Conservation (phyloP, 2,329 filamentous ascomycete genomes). For the Ophiostoma populinum region DNA sequence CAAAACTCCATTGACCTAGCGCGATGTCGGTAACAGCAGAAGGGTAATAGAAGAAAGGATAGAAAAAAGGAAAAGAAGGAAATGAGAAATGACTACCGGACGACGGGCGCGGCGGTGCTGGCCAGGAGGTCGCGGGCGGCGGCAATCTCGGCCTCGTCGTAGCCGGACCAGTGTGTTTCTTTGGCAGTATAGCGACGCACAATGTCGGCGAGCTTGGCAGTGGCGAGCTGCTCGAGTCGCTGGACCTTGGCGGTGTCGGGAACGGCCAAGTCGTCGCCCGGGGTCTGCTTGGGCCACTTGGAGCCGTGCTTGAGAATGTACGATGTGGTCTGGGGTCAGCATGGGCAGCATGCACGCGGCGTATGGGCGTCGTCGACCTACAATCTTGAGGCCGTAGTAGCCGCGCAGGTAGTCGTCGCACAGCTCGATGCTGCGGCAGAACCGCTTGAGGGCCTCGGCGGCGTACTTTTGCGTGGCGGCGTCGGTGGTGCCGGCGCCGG, state of each 20-base stretch:
- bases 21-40: background rate
- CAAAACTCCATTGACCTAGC: background rate
- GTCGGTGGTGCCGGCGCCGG: slow-evolving; percentile 19
- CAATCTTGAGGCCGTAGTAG: slow-evolving; percentile 78
- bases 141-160: slow-evolving; percentile 51
- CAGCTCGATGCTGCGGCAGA: slow-evolving; percentile 79
- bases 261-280: slow-evolving; percentile 25
- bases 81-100: slow-evolving; percentile 21
- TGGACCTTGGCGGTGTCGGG: slow-evolving; percentile 43
- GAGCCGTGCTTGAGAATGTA: slow-evolving; percentile 27
- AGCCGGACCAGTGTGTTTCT: slow-evolving; percentile 55
- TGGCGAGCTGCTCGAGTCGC: slow-evolving; percentile 55
- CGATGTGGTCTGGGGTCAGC: slow-evolving; percentile 26
- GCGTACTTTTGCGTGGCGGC: slow-evolving; percentile 34
- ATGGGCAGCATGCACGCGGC: too few species aligned
- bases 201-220: slow-evolving; percentile 59
- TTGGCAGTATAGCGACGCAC: slow-evolving; percentile 43
- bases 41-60: background rate
- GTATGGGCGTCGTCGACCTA: too few species aligned
- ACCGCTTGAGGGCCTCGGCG: slow-evolving; percentile 62
- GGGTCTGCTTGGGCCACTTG: slow-evolving; percentile 26
- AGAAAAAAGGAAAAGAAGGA: background rate
- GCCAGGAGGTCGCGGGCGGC: slow-evolving; percentile 53
- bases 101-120: slow-evolving; percentile 26
- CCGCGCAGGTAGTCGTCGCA: slow-evolving; percentile 86